Evolutionary conservation across 2,329 filamentous ascomycete genomes (phyloP).

Genomic region (Dothistroma septosporum): DNA sequence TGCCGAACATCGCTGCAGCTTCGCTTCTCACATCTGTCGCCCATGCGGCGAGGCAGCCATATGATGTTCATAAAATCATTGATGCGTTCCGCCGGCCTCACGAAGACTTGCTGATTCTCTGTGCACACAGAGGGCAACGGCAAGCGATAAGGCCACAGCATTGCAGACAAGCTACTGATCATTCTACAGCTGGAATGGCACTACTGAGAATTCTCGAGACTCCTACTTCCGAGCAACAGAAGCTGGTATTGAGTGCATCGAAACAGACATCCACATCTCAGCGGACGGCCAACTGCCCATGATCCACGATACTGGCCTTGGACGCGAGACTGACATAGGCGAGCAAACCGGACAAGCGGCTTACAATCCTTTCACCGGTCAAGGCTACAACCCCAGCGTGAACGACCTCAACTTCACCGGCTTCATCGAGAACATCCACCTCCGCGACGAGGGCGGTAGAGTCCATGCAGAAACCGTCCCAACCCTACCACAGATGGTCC

Average conservation of each 20-base stretch:
- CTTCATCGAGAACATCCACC: conserved; percentile 13
- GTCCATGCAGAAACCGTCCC: conserved; percentile 17
- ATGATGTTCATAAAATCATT: conserved; percentile 15
- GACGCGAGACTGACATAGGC: conserved; percentile 19
- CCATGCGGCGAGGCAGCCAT: conserved; percentile 1
- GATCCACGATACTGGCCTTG: conserved; percentile 17
- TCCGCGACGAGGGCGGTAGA: conserved; percentile 19
- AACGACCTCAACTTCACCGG: conserved; percentile 12
- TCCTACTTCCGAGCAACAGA: conserved; percentile 18
- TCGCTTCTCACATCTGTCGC: neutral
- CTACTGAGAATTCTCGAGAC: conserved; percentile 22
- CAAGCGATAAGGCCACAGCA: neutral
- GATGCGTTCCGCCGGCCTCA: conserved; percentile 18
- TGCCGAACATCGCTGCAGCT: neutral
- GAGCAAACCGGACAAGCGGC: conserved; percentile 12
- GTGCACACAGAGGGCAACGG: conserved; percentile 18
- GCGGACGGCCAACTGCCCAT: conserved; percentile 15
- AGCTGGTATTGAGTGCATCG: conserved; percentile 16
- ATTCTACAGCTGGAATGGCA: conserved; percentile 19
- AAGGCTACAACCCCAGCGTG: conserved; percentile 18
- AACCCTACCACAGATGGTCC: conserved; percentile 15
- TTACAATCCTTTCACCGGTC: conserved; percentile 19
- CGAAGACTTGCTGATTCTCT: conserved; percentile 17
- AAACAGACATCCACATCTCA: conserved; percentile 18
- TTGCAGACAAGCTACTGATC: neutral